Evolutionary conservation across 1,284 basidiomycete genomes (phyloP).

Genomic region (Austroboletus rostrupii): DNA sequence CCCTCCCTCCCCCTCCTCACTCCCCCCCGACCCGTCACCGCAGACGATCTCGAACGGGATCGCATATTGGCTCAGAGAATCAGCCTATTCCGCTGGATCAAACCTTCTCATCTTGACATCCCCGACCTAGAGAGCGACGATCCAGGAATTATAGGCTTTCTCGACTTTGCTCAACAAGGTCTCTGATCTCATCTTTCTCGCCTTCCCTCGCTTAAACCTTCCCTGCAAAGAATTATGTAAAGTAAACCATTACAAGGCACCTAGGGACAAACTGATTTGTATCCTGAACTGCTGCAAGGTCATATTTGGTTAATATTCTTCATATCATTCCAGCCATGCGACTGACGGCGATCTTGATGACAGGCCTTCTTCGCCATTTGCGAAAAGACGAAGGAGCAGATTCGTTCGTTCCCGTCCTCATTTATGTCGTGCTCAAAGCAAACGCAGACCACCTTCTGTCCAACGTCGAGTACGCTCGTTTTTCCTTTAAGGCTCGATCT

Average conservation of each 20-base stretch:
- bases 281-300: slow-evolving; percentile 98
- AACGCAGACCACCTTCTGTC: slow-evolving; percentile 92
- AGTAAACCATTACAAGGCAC: slow-evolving; percentile 98
- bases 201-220: background rate
- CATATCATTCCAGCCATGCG: slow-evolving; percentile 4
- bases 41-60: slow-evolving; percentile 95
- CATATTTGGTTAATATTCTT: slow-evolving; percentile 78
- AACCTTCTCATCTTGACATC: slow-evolving; percentile 86
- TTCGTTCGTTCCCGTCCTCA: slow-evolving; percentile 91
- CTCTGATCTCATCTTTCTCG: background rate
- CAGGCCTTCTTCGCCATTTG: slow-evolving; percentile 87
- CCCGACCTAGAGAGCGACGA: slow-evolving; percentile 39
- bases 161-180: slow-evolving; percentile 94
- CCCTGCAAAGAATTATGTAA: slow-evolving; percentile 75
- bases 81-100: slow-evolving; percentile 86
- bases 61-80: slow-evolving; percentile 90
- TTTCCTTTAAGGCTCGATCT: background rate
- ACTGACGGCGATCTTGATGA: slow-evolving; percentile 1
- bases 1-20: slow-evolving; percentile 64
- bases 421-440: slow-evolving; percentile 90
- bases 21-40: slow-evolving; percentile 80
- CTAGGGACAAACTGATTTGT: slow-evolving; percentile 96
- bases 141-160: slow-evolving; percentile 73
- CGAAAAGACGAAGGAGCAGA: slow-evolving; percentile 80
- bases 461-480: slow-evolving; percentile 78